Percentiles rank a stretch among this genome's conserved stretches.
These are phyloP conservation scores for Begonia masoniana DNA, from an alignment of 306 rosid species.

Conservation along the genomic window DNA sequence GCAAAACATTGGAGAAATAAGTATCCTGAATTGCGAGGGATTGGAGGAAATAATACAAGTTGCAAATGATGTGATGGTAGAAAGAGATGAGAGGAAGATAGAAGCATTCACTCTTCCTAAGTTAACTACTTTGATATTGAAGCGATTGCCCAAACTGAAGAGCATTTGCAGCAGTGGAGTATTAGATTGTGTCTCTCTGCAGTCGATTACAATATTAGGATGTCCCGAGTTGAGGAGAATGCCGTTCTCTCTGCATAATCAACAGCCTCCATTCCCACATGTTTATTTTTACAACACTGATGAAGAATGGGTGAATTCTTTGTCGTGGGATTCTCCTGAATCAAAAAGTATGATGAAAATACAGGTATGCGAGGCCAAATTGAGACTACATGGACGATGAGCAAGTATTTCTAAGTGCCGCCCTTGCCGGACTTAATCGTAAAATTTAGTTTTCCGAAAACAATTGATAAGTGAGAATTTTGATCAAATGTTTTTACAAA, in stretches of 20 bases:
- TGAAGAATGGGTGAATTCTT: conserved; percentile 2
- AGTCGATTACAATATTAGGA: neutral
- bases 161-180: conserved; percentile 1
- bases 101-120: conserved; percentile 2
- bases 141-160: neutral
- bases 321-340: conserved; percentile 11
- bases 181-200: neutral
- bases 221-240: conserved; percentile 5
- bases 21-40: neutral
- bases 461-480: no score
- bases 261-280: neutral
- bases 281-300: neutral
- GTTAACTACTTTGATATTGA: neutral
- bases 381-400: no score
- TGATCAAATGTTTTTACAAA: no score
- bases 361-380: no score
- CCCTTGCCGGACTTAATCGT: no score
- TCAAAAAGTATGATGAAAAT: neutral
- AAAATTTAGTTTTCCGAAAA: no score
- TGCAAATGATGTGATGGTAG: neutral
- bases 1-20: no score
- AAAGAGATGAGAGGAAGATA: no score
- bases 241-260: neutral
- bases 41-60: conserved; percentile 8
- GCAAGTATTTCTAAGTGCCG: no score